These are phyloP conservation scores for Rhodosporidiobolus odoratus DNA, from an alignment of 768 basidiomycete species.

Conservation along the genomic window DNA sequence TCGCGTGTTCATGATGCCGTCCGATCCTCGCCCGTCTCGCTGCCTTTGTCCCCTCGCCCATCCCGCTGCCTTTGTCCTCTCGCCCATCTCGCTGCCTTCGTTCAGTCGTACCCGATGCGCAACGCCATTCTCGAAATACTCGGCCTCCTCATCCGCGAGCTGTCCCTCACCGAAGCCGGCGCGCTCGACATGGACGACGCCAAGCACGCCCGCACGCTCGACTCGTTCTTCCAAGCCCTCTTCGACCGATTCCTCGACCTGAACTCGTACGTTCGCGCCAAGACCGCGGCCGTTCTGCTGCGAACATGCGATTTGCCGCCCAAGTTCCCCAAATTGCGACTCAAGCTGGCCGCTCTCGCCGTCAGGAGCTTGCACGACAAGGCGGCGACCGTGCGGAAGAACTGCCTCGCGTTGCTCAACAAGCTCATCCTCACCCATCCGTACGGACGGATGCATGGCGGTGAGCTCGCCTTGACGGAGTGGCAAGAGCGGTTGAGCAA, in stretches of 20 bases:
- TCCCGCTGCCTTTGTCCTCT: too few species aligned
- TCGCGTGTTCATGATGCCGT: too few species aligned
- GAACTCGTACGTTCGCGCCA: conserved; percentile 83
- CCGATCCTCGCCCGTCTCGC: too few species aligned
- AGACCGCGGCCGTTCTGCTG: conserved; percentile 70
- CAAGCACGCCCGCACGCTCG: conserved; percentile 56
- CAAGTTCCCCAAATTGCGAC: conserved; percentile 82
- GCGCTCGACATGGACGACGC: conserved; percentile 45
- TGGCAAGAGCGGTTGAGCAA: conserved; percentile 69
- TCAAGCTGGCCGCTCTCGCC: conserved; percentile 68
- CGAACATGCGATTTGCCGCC: conserved; percentile 68
- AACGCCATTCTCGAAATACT: conserved; percentile 89
- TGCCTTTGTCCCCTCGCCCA: too few species aligned
- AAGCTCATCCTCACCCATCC: conserved; percentile 80
- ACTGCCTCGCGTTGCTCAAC: conserved; percentile 67
- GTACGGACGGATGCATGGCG: conserved; percentile 77
- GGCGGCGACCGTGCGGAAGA: conserved; percentile 76
- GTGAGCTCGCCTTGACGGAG: conserved; percentile 62
- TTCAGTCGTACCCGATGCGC: conserved; percentile 89
- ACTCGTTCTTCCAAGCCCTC: conserved; percentile 72
- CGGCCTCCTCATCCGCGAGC: conserved; percentile 73
- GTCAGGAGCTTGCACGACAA: conserved; percentile 83
- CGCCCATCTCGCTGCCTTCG: neutral
- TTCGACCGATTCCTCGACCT: conserved; percentile 81
- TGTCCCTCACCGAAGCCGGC: conserved; percentile 57